Base-by-base conservation (phyloP, 1,284 basidiomycete species). In the Heterobasidion irregulare region DNA sequence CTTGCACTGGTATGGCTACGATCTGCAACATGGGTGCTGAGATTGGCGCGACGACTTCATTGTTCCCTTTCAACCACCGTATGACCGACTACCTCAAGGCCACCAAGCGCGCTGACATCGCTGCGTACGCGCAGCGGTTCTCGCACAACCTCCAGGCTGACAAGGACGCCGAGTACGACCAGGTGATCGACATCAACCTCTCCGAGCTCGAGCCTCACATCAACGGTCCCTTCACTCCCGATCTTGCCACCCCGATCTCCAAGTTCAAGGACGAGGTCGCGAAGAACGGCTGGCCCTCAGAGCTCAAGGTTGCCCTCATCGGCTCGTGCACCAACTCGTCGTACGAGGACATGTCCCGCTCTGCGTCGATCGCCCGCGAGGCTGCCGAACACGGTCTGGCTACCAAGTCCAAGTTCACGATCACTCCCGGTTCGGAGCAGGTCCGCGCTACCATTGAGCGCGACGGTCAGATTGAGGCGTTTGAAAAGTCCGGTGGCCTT, bases 1-100 rank as follows among this genome's bases (percentile, higher is more conserved):
- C 95, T 52, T 94, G 91, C 83, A 99, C 96, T 50, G 97, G 96
- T 77, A 98, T 98, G 96, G 97, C 92, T 58, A 99, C 96, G 53
- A 94, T 97, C 66, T 98, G 96, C 76, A 99, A 98, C 86, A 99
- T 98, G 96, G 97, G 97, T 82, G 97, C 97, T 68, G 96, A 99
- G 76, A 98, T 99, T 66, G 96, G 97, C 72, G 96, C 96, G 52
- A 99, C 96, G 47, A 98, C 97, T 53, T 98, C 96, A 16, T 75
- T 98, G 65, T 99, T 99, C 93, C 97, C 97, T 65, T 99, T 90
- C 88, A 99, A 98, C 81, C 73, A 78, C 64, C 92, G 94, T 67
- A 98, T 98, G 95, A 81, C 72, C 66, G 83, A 87, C 71, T 99
- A 98, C 78, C 81, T 99, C 68, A 83, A 91, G 60, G 94, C 95